Percentiles rank a stretch among this genome's conserved stretches.
phyloP scores from a whole-genome alignment of 495 filamentous ascomycete species.

The Daldinia concentrica region DNA sequence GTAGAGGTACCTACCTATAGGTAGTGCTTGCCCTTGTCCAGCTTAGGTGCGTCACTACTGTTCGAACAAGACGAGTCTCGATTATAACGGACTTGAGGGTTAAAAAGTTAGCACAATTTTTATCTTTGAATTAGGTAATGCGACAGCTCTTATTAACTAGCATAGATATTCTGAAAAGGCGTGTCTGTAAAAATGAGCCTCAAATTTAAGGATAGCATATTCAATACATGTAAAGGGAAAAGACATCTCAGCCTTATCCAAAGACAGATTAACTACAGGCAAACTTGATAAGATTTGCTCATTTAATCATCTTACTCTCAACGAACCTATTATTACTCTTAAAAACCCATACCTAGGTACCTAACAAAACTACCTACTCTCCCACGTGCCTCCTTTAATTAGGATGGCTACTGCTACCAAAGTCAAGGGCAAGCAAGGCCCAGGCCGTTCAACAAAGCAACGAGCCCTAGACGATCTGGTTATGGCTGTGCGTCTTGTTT shows the following conservation, averaged over 20 bases:
- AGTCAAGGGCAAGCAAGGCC: conserved; percentile 48
- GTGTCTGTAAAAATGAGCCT: neutral
- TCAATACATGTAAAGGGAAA: neutral
- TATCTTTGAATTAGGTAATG: neutral
- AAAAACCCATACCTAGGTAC: conserved; percentile 5
- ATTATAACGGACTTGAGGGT: neutral
- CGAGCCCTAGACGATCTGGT: conserved; percentile 68
- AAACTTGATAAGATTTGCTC: neutral
- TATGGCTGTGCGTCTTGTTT: conserved; percentile 67
- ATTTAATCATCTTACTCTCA: neutral
- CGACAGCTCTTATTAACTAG: neutral
- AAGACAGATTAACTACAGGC: neutral
- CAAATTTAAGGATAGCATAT: neutral
- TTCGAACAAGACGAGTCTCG: neutral
- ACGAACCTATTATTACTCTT: neutral
- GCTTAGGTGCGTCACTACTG: neutral
- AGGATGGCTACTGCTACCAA: conserved; percentile 26
- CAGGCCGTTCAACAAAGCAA: conserved; percentile 41
- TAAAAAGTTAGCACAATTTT: conserved; percentile 3
- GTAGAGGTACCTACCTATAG: neutral
- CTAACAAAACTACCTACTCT: too few species aligned
- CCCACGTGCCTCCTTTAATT: neutral
- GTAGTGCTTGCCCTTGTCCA: neutral
- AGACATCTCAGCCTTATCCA: neutral
- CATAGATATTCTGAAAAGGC: neutral